Conservation (phyloP, 768 basidiomycete species). For the Boletus rubescentipes region DNA sequence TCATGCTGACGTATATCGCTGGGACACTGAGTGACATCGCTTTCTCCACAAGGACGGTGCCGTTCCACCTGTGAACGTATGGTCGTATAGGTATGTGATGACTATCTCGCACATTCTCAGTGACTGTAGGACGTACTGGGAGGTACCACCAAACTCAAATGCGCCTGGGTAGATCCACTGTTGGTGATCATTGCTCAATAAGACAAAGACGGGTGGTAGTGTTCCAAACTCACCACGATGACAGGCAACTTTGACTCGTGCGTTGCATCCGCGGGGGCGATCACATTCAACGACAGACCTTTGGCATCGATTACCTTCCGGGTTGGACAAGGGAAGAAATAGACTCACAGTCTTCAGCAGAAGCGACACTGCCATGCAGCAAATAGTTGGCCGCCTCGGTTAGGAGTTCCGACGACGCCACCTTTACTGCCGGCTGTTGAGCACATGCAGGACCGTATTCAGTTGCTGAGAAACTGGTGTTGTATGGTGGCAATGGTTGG, state of each 20-base stretch:
- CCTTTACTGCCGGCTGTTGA: too few species aligned
- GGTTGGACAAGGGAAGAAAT: too few species aligned
- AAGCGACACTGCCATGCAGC: too few species aligned
- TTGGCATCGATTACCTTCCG: neutral
- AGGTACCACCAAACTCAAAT: conserved; percentile 33
- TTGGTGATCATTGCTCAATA: neutral
- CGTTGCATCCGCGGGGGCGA: conserved; percentile 43
- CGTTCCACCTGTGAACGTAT: conserved; percentile 14
- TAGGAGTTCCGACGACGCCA: too few species aligned
- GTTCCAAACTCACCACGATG: conserved; percentile 47
- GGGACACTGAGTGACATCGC: conserved; percentile 34
- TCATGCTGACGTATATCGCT: conserved; percentile 36
- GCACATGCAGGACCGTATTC: too few species aligned
- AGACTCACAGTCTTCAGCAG: too few species aligned
- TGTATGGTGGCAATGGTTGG: too few species aligned
- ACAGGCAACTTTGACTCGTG: conserved; percentile 49
- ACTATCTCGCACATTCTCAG: neutral
- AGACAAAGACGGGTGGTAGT: too few species aligned
- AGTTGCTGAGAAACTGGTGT: too few species aligned
- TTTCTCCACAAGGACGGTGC: conserved; percentile 29
- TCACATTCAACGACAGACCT: conserved; percentile 55
- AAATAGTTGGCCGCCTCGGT: too few species aligned
- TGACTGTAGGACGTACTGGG: neutral
- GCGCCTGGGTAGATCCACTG: conserved; percentile 38
- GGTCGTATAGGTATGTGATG: neutral